Evolutionary conservation across 306 rosid genomes (phyloP), one percentile per base, ranked within the genome.

Genomic region (Hippophae gyantsensis): DNA sequence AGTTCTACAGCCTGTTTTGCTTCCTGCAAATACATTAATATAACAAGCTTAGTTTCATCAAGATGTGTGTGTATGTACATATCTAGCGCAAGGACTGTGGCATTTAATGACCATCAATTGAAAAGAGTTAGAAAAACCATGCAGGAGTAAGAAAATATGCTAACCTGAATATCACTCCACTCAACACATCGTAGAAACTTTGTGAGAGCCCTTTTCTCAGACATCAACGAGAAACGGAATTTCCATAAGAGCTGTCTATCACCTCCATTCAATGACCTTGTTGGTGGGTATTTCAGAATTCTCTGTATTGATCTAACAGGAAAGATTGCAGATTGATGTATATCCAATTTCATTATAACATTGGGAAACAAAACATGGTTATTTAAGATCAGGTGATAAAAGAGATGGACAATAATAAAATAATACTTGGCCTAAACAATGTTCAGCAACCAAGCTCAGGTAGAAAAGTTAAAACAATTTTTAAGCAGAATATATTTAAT

Each of bases 201-300:
- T 69, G 99, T 92, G 56, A 92, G 94, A 76, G 99, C 99, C 80
- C 93, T 88, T 83, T 92, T 92, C 80, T 88, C 99, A 74, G 95
- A 80, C 99, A 92, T 92, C 78, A 88, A 84, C 61, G 96, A 92
- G 74, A 92, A 92, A 63, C 99, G 95, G 41, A 92, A 92, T 86
- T 92, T 92, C 99, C 99, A 92, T 52, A 92, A 72, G 40, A 92
- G 95, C 78, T 92, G 99, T 56, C 99, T 88, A 65, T 92, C 99
- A 47, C 88, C 99, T 71, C 99, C 99, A 66, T 85, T 92, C 82
- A 92, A 76, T 58, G 85, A 88, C 81, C 95, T 88, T 42, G 97
- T 92, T 42, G 99, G 99, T 49, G 99, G 99, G 80, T 88, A 88
- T 72, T 88, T 92, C 25, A 92, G 72, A 71, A 92, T 88, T 76